Base-by-base conservation (phyloP, 441 rosid genomes). In the Mallotus repandus region DNA sequence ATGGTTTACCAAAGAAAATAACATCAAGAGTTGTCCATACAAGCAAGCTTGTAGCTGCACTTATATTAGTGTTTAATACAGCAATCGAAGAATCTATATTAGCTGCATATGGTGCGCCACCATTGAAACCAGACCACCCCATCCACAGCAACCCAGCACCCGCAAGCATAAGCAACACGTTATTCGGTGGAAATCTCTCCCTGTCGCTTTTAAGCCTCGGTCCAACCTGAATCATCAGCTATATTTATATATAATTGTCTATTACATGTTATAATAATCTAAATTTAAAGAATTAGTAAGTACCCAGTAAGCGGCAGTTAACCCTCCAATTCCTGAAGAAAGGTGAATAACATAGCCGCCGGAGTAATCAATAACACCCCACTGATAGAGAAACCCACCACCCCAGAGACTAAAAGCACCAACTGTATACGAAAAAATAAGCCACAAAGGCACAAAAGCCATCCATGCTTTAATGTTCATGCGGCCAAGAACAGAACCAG, bases 101-200 rank as follows among this genome's bases (percentile, higher is more conserved):
- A 14, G 97, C 98, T 0, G 97, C 95, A 70, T 89, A 93, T 1
- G 98, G 98, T 12, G 93, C 98, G 2, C 98, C 98, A 0, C 98
- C 98, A 52, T 93, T 93, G 85, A 93, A 93, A 8, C 98, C 98
- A 2, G 98, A 87, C 98, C 98, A 93, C 18, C 98, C 98, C 93
- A 91, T 84, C 98, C 97, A 93, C 11, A 93, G 66, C 62, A 93
- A 84, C 1, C 98, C 98, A 1, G 95, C 98, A 7, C 98, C 98
- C 15, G 97, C 93, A 14, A 93, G 86, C 97, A 91, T 91, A 12
- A 93, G 80, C 74, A 93, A 74, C 43, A 93, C 92, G 69, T 93
- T 93, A 82, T 93, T 93, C 2, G 98, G 98, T 4, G 98, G 95
- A 59, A 93, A 93, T 81, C 97, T 88, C 43, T 91, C 98, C 62